Evolutionary conservation across 148 eudicot genomes (phyloP).

Genomic region (Cornus controversa): DNA sequence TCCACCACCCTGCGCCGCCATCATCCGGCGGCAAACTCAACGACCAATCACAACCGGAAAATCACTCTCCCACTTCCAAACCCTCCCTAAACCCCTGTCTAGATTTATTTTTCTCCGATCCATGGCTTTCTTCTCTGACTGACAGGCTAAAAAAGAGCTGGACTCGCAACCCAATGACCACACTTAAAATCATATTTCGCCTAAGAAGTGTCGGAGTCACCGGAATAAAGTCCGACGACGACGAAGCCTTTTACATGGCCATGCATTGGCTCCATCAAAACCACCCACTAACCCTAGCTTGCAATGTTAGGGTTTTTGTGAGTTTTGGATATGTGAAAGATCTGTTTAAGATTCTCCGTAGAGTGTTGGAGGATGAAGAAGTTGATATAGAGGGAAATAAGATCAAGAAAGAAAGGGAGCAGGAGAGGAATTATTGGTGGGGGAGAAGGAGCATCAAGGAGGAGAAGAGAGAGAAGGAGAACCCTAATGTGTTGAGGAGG

Average conservation of each 20-base stretch:
- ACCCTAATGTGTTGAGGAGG: too few species aligned
- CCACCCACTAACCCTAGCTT: background rate
- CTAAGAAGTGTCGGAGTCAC: background rate
- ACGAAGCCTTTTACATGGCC: background rate
- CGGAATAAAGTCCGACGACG: background rate
- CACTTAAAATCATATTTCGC: background rate
- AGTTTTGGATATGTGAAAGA: background rate
- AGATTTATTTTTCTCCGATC: background rate
- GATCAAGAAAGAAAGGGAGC: background rate
- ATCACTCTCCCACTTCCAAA: background rate
- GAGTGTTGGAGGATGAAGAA: background rate
- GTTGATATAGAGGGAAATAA: background rate
- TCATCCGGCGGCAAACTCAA: background rate
- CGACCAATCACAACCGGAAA: background rate
- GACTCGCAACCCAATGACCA: background rate
- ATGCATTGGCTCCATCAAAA: background rate
- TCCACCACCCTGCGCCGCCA: background rate
- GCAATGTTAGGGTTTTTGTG: background rate
- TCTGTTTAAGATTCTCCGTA: background rate
- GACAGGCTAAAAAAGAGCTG: background rate
- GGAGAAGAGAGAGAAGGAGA: too few species aligned
- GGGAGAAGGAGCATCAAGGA: too few species aligned
- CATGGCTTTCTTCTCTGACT: background rate
- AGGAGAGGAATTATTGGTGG: too few species aligned
- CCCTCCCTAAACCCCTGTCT: background rate